Base-by-base conservation (phyloP, 371 early-diverging fungal species). In the Mucor lusitanicus region DNA sequence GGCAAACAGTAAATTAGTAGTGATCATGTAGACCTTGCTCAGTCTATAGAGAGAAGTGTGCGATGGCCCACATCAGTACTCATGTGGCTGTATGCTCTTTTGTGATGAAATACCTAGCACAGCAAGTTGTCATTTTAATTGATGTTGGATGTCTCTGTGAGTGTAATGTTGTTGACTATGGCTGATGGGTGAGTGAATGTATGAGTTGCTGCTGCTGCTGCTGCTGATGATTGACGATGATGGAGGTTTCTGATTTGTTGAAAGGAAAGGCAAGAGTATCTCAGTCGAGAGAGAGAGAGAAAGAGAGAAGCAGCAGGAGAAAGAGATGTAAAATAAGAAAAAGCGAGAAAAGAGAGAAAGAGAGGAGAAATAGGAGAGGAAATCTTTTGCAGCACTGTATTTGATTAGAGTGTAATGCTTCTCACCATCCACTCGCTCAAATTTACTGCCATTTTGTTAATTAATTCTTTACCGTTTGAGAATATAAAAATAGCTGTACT, bases 1-100 rank as follows among this genome's bases (percentile, higher is more conserved):
- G 27, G 75, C 73, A 61, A 77, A 80, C 23, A 83, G 70, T 28
- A 74, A 50, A 61, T 83, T 83, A 61, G 83, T 80, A 37, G 73
- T 68, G 39, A 83, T 58, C 73, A 80, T 74, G 56, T 83, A 83
- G 67, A 73, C 64, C 60, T 77, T 83, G 65, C 83, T 79, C 65
- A 83, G 72, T 71, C 83, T 83, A 56, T 50, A 46, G 28, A 35
- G 28, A 35, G 27, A 54, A 17, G n/a, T 28, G 27, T 56, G 46
- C 25, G 17, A 56, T 15, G 27, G 17, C 30, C 23, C 19, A 55
- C 17, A 55, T 25, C 39, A 40, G 17, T 44, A 28, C 27, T 17
- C 19, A 28, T 42, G 15, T 21, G 19, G 3, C 12, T 37, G 37
- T 37, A 37, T 37, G 1, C n/a, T 32, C 28, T 37, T 11, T 42